Evolutionary conservation across 108 stramenopile species (phyloP), one percentile per base, ranked within the genome.

Genomic region (Schizochytrium sp.): DNA sequence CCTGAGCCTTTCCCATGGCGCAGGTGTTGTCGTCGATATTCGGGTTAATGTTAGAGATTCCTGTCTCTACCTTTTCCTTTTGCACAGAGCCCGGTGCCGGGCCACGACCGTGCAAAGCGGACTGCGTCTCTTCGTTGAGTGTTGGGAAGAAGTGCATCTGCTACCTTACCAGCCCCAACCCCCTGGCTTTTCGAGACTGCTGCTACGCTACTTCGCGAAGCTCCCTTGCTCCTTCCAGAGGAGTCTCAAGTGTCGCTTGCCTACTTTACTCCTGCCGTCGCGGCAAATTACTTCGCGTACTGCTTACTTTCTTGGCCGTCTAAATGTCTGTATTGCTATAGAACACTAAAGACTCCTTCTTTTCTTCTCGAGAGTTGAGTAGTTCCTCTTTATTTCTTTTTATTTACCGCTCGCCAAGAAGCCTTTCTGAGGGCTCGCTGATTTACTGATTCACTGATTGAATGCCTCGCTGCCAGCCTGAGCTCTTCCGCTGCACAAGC

Each of bases 91-190:
- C 64, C 44, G 64, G 12, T 15, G 19, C 64, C 44, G 64, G 64
- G 19, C 7, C 19, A 8, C 64, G 2, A 2, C 64, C 15, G 19
- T 69, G 64, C 64, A 69, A 69, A 69, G 64, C 64, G 64, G 64
- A 44, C 64, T 69, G 64, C 64, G 64, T 69, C 64, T 69, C 64
- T 44, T 38, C 64, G 64, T 69, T 69, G 12, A 69, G 64, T 7
- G 64, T 69, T 44, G 64, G 64, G 64, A 69, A 69, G 64, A 69
- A 69, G 15, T 69, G 64, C 64, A 69, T 69, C 1, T 60, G 58
- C 58, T 19, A 19, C 58, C 19, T 0, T 17, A 17, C 28, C 59
- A 44, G 64, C 15, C 12, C 3, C 64, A 44, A 44, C 15, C 64
- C 64, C 3, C 42, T 38, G 42, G 64, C 64, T 60, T 60, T 60